phyloP scores from a whole-genome alignment of 2,329 filamentous ascomycete species.

The Orbilia javanica region DNA sequence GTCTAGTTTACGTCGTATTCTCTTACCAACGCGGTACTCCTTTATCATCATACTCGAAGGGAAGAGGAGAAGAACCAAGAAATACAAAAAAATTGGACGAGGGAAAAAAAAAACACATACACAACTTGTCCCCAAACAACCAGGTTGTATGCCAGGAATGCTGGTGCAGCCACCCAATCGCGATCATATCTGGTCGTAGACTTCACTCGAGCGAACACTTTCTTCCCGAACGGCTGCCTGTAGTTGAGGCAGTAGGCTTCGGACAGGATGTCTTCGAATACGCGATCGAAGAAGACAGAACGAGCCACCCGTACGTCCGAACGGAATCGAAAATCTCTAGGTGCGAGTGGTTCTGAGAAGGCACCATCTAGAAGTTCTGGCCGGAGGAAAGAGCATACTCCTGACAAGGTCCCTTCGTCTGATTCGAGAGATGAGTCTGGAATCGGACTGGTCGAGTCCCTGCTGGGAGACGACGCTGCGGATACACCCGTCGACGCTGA shows the following conservation, averaged over 20 bases:
- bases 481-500: conserved; percentile 45
- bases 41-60: neutral
- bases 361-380: conserved; percentile 47
- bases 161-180: conserved; percentile 58
- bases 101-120: neutral
- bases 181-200: conserved; percentile 58
- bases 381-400: conserved; percentile 49
- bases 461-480: conserved; percentile 35
- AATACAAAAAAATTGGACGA: neutral
- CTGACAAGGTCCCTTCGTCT: conserved; percentile 43
- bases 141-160: conserved; percentile 52
- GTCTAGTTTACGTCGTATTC: neutral
- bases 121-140: conserved; percentile 4
- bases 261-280: conserved; percentile 55
- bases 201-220: conserved; percentile 9
- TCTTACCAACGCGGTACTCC: conserved; percentile 16
- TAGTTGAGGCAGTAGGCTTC: neutral
- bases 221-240: conserved; percentile 21
- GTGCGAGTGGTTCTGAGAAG: conserved; percentile 42
- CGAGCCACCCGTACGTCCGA: conserved; percentile 58
- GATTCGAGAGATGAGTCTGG: conserved; percentile 54
- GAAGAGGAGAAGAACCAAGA: neutral
- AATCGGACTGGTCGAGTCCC: conserved; percentile 47
- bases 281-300: conserved; percentile 56
- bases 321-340: conserved; percentile 53